Evolutionary conservation across 805 yeast genomes (phyloP).

Genomic region (Middelhovenomyces tepae): DNA sequence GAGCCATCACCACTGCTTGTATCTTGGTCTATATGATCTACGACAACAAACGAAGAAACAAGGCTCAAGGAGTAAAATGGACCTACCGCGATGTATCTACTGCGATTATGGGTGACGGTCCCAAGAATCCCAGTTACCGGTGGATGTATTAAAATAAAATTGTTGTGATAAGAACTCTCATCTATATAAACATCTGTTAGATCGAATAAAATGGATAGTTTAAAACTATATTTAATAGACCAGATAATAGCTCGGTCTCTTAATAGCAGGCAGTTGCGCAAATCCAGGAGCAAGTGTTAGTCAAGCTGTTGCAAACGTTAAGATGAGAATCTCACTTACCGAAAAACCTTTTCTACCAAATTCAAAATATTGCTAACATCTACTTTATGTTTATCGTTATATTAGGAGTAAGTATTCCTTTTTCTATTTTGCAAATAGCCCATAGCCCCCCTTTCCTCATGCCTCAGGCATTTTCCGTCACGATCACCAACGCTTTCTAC

Average conservation of each 20-base stretch:
- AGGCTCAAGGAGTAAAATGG: constrained; percentile 31
- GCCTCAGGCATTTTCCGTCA: too few species aligned
- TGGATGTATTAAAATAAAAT: constrained; percentile 43
- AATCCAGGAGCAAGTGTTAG: too few species aligned
- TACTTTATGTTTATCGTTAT: constrained; percentile 49
- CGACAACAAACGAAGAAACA: constrained; percentile 37
- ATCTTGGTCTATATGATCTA: constrained; percentile 31
- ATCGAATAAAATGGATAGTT: too few species aligned
- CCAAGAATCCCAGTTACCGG: constrained; percentile 36
- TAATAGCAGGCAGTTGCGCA: too few species aligned
- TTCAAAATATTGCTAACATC: constrained; percentile 50
- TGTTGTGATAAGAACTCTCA: too few species aligned
- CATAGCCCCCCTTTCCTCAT: too few species aligned
- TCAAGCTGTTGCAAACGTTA: too few species aligned
- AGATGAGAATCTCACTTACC: constrained; percentile 50
- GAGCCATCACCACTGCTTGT: constrained; percentile 27
- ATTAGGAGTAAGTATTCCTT: constrained; percentile 30
- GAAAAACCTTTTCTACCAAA: constrained; percentile 45
- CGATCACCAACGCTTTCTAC: too few species aligned
- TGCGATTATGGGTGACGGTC: constrained; percentile 36
- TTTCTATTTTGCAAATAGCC: constrained; percentile 28
- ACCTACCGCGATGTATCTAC: constrained; percentile 37
- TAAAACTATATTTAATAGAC: too few species aligned
- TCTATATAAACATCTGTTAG: too few species aligned
- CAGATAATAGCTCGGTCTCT: too few species aligned